Percentiles rank a stretch among this genome's conserved stretches.
Conservation (phyloP, 2,329 filamentous ascomycete genomes). For the Helminthosporium solani region DNA sequence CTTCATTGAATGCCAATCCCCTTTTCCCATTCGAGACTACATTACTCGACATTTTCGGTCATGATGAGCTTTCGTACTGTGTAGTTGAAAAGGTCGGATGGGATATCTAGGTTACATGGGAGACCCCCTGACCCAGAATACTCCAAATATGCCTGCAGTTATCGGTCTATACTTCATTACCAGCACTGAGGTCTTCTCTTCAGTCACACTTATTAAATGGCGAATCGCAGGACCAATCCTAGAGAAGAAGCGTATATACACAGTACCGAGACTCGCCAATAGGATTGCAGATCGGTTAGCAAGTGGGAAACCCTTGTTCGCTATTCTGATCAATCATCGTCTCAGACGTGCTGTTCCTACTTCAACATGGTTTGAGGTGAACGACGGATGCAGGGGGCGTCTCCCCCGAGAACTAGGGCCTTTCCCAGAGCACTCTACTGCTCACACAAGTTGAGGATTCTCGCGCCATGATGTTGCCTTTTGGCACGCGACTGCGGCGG, state of each 20-base stretch:
- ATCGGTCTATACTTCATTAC: too few species aligned
- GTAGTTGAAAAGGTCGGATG: too few species aligned
- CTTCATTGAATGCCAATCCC: constrained; percentile 21
- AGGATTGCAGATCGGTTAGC: constrained; percentile 29
- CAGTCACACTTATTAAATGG: too few species aligned
- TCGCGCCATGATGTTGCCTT: not conserved
- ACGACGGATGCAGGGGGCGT: constrained; percentile 32
- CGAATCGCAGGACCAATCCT: not conserved
- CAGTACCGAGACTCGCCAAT: constrained; percentile 33
- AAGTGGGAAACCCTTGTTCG: constrained; percentile 22
- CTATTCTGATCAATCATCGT: constrained; percentile 31
- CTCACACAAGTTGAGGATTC: not conserved
- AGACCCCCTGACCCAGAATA: too few species aligned
- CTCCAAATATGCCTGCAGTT: too few species aligned
- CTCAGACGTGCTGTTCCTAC: constrained; percentile 22
- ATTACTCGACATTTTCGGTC: constrained; percentile 10
- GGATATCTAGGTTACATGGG: too few species aligned
- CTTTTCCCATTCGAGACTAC: constrained; percentile 17
- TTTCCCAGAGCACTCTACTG: constrained; percentile 22
- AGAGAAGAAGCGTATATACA: constrained; percentile 25
- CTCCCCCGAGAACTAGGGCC: constrained; percentile 30
- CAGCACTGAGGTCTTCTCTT: too few species aligned
- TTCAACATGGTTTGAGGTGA: constrained; percentile 16
- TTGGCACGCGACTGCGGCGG: constrained; percentile 40
- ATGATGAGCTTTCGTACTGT: too few species aligned